phyloP scores from a whole-genome alignment of 352 stramenopile species.

The Phytophthora pinifolia region DNA sequence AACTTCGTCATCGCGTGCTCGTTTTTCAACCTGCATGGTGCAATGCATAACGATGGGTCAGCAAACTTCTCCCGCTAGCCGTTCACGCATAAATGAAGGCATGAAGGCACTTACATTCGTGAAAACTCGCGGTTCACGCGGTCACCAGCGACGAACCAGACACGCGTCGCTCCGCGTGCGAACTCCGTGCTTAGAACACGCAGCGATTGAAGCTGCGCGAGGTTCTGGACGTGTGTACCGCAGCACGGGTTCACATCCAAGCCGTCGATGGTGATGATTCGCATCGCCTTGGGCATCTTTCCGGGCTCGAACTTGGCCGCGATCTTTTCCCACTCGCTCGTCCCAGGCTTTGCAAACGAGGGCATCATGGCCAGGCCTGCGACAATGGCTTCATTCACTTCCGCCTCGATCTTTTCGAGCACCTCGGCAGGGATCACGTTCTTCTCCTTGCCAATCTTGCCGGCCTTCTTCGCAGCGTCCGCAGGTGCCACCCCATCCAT shows the following conservation, averaged over 20 bases:
- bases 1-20: conserved; percentile 75
- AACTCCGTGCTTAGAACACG: conserved; percentile 75
- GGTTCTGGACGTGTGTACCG: conserved; percentile 82
- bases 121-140: conserved; percentile 79
- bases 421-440: conserved; percentile 36
- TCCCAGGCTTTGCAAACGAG: conserved; percentile 53
- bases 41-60: conserved; percentile 3
- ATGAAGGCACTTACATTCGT: conserved; percentile 48
- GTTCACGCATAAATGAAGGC: not conserved
- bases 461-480: conserved; percentile 22
- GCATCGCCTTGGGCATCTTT: conserved; percentile 66
- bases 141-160: conserved; percentile 87
- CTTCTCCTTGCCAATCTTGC: conserved; percentile 39
- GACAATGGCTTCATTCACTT: conserved; percentile 80
- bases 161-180: conserved; percentile 57
- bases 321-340: conserved; percentile 56
- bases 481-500: conserved; percentile 8
- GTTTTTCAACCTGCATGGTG: conserved; percentile 44
- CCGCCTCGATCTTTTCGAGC: conserved; percentile 59
- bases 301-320: conserved; percentile 57
- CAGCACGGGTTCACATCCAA: conserved; percentile 89
- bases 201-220: conserved; percentile 71
- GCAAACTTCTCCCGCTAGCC: conserved; percentile 1
- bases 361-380: conserved; percentile 54
- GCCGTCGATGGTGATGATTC: conserved; percentile 82